A percentile compares a stretch with the other conserved stretches of the same genome.
Conservation (phyloP, 2,329 filamentous ascomycete genomes). For the Fusarium sterilihyphosum region DNA sequence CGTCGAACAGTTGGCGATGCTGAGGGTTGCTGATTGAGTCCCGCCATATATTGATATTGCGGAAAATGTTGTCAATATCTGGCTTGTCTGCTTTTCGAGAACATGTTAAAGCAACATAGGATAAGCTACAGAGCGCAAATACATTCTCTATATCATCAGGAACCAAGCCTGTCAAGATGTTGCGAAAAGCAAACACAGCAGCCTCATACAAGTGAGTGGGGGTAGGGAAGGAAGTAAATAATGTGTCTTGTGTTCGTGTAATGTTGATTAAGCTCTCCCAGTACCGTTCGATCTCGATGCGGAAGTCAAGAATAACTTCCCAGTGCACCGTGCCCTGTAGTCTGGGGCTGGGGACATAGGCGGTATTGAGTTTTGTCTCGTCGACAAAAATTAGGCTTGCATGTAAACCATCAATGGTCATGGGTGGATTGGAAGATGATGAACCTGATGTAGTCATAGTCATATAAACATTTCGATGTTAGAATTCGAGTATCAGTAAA, state of each 20-base stretch:
- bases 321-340: no score
- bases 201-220: background rate
- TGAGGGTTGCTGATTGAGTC: background rate
- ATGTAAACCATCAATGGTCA: no score
- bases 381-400: no score
- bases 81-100: fast-evolving
- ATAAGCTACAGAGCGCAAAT: background rate
- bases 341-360: no score
- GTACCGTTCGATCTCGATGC: no score
- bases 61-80: background rate
- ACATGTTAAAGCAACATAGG: fast-evolving
- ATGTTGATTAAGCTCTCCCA: no score
- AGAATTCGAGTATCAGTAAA: no score
- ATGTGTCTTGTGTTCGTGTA: background rate
- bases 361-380: no score
- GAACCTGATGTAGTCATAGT: no score
- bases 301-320: no score
- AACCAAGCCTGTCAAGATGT: background rate
- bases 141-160: background rate
- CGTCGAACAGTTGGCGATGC: background rate
- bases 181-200: background rate
- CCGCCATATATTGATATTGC: background rate
- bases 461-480: no score
- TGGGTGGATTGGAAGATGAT: no score
- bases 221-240: background rate